phyloP scores from a whole-genome alignment of 225 moss, liverwort and hornwort species.

The Bryum argenteum region DNA sequence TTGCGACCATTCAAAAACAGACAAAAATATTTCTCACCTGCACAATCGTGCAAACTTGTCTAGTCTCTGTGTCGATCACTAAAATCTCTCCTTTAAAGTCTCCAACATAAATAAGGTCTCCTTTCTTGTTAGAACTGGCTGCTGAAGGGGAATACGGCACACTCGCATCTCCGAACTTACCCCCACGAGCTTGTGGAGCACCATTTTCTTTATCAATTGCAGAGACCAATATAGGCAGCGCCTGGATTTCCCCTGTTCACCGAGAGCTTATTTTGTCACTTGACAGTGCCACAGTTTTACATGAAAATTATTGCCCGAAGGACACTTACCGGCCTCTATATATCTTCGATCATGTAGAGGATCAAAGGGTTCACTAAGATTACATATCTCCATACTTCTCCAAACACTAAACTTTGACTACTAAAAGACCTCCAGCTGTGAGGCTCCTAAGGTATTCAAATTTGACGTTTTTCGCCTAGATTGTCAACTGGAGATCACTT shows the following conservation, averaged over 20 bases:
- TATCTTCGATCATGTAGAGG: not conserved
- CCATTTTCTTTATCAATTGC: slow-evolving; percentile 67
- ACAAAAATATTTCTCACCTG: slow-evolving; percentile 40
- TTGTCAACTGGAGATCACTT: slow-evolving; percentile 9
- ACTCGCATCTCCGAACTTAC: slow-evolving; percentile 76
- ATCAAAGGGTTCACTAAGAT: slow-evolving; percentile 1
- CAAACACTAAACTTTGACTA: not conserved
- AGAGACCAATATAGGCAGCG: slow-evolving; percentile 72
- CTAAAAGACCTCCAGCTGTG: slow-evolving; percentile 7
- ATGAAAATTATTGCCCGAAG: not conserved
- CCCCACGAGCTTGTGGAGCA: slow-evolving; percentile 59
- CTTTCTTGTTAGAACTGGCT: slow-evolving; percentile 95
- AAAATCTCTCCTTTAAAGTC: slow-evolving; percentile 93
- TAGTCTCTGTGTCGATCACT: slow-evolving; percentile 69
- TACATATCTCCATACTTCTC: slow-evolving; percentile 9
- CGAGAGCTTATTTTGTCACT: slow-evolving; percentile 21
- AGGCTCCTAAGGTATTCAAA: not conserved
- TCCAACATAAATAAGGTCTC: slow-evolving; percentile 92
- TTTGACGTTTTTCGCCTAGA: not conserved
- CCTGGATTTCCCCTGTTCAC: slow-evolving; percentile 47
- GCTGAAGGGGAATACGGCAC: slow-evolving; percentile 82
- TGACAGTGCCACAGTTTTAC: not conserved
- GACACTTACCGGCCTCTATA: not conserved
- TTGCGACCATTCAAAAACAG: slow-evolving; percentile 1
- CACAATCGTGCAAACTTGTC: slow-evolving; percentile 70